Evolutionary conservation across 805 yeast genomes (phyloP), one percentile per base, ranked within the genome.

Genomic region (Saturnispora serradocipensis): DNA sequence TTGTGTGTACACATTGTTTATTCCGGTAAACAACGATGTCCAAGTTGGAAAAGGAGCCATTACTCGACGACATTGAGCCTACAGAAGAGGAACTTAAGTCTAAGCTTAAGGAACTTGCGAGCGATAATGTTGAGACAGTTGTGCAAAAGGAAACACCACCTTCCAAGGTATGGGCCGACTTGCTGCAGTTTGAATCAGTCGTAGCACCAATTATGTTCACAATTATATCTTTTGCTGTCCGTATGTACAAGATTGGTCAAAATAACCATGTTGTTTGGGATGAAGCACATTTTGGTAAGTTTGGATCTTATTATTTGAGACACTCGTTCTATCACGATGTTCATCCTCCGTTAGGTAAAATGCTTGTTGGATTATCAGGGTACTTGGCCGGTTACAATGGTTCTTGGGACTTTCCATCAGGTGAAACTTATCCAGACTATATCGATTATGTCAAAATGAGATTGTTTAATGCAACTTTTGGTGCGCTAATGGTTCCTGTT

Each of bases 291-390:
- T 86, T 86, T 65, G 99, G 97, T 48, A 93, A 91, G 67, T 91
- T 91, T 66, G 98, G 97, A 32, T 84, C 96, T 11, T 84, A 88
- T 66, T 91, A 91, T 68, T 73, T 91, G 56, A 82, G 72, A 58
- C 93, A 88, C 59, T 95, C 88, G 61, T 88, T 86, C 65, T 91
- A 90, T 67, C 95, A 88, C 65, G 99, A 91, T 68, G 97, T 91
- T 34, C 99, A 91, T 69, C 99, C 99, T 46, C 99, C 99, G 1
- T 72, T 91, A 60, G 98, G 97, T 22, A 91, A 91, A 68, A 84
- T 91, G 85, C 75, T 93, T 54, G 87, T 88, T 53, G 98, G 95
- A 0, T 73, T 88, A 40, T 82, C 90, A 43, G 97, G 96, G 45
- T 88, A 53, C 53, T 36, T 59, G 5, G 56, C 59, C 3, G 62